Base-by-base conservation (phyloP, 257 asterid species). In the Solanum gandarillasii region DNA sequence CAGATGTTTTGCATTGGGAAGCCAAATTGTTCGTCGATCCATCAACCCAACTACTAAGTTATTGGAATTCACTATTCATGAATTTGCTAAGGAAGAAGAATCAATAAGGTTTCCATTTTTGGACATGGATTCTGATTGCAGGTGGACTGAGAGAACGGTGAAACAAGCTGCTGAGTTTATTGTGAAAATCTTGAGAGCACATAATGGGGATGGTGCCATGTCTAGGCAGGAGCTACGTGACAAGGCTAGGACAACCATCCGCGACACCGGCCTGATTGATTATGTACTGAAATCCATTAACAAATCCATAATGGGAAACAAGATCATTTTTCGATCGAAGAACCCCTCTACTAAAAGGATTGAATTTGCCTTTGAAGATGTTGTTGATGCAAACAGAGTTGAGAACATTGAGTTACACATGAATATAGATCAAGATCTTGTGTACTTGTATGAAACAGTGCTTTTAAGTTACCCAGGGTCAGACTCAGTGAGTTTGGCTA, bases 11-110 rank as follows among this genome's bases (percentile, higher is more conserved):
- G 87, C 87, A 13, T 74, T 93, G 86, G 96, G 93, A 46, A 90
- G 92, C 89, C 91, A 87, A 25, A 46, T 93, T 73, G 88, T 96
- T 83, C 87, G 95, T 27, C 96, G 99, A 27, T 83, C 91, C 0
- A 83, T 89, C 75, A 92, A 93, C 89, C 92, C 94, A 29, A 83
- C 86, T 16, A 88, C 96, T 23, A 91, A 89, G 71, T 89, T 89
- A 78, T 82, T 92, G 12, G 96, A 94, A 68, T 96, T 93, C 91
- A 89, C 89, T 82, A 91, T 95, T 67, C 89, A 87, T 43, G 91
- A 90, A 67, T 75, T 62, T 41, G 36, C 62, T 32, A 60, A 32
- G 31, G 88, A 87, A 72, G 78, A 84, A 65, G 81, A 76, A 52
- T 36, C 88, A 70, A 60, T 23, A 46, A 86, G 86, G 48, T 58